These are phyloP conservation scores for Bryoerythrophyllum caledonicum DNA, from an alignment of 225 moss, liverwort and hornwort species.

Conservation along the genomic window DNA sequence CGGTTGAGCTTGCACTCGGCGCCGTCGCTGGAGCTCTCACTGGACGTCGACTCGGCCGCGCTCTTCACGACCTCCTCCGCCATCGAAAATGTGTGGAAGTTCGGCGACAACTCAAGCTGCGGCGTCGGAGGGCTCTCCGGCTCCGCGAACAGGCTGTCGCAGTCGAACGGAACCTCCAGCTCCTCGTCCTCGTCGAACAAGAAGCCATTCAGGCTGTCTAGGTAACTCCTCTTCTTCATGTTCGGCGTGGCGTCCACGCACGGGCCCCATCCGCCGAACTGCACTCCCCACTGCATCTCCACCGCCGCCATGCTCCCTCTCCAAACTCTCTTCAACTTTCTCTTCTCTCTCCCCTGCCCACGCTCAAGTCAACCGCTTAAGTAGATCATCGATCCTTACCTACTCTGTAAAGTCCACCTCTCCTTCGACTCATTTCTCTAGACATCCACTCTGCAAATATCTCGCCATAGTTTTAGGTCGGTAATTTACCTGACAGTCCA, in stretches of 20 bases:
- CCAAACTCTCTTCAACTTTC: background rate
- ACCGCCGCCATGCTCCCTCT: background rate
- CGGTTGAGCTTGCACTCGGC: constrained; percentile 21
- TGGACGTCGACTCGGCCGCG: background rate
- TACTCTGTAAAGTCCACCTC: too few species aligned
- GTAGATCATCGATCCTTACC: background rate
- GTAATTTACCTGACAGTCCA: background rate
- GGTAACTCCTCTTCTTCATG: background rate
- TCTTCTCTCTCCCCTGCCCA: background rate
- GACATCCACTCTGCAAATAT: background rate
- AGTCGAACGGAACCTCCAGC: constrained; percentile 14
- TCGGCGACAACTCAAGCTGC: constrained; percentile 6
- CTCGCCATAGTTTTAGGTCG: constrained; percentile 4
- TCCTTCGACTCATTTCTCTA: too few species aligned
- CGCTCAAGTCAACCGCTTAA: background rate
- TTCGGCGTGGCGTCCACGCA: constrained; percentile 1
- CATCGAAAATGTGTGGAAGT: background rate
- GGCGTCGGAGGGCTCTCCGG: constrained; percentile 19
- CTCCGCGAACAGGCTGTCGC: constrained; percentile 7
- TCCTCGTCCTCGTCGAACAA: constrained; percentile 12
- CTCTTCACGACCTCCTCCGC: background rate
- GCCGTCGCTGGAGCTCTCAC: background rate
- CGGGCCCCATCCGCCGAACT: constrained; percentile 22
- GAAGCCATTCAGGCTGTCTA: constrained; percentile 18
- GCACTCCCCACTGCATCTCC: constrained; percentile 24